Evolutionary conservation across 2,329 filamentous ascomycete species (phyloP).

Genomic region (Alternaria conjuncta): DNA sequence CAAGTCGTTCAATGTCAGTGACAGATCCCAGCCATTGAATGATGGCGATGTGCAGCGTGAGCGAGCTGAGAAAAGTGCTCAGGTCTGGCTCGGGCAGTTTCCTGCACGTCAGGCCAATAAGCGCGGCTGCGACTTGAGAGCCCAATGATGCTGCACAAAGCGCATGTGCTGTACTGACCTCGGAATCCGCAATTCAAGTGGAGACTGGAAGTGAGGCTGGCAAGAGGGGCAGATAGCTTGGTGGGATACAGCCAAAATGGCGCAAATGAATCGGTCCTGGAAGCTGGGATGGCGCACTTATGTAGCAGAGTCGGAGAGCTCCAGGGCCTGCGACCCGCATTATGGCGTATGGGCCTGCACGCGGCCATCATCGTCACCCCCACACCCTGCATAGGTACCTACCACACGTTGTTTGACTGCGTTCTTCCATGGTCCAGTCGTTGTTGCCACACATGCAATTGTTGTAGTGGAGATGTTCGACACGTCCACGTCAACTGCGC

Average conservation of each 20-base stretch:
- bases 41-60: slow-evolving; percentile 27
- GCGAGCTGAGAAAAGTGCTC: slow-evolving; percentile 20
- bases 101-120: slow-evolving; percentile 24
- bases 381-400: slow-evolving; percentile 19
- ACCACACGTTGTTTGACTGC: slow-evolving; percentile 1
- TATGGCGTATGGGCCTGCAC: slow-evolving; percentile 31
- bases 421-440: slow-evolving; percentile 2
- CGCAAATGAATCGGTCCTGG: slow-evolving; percentile 20
- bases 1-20: slow-evolving; percentile 28
- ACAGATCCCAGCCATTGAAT: slow-evolving; percentile 19
- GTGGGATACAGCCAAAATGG: slow-evolving; percentile 19
- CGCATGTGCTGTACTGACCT: slow-evolving; percentile 21
- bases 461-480: background rate
- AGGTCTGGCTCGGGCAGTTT: slow-evolving; percentile 20
- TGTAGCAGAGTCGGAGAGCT: slow-evolving; percentile 25
- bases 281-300: slow-evolving; percentile 33
- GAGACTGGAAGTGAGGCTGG: slow-evolving; percentile 3
- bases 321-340: slow-evolving; percentile 32
- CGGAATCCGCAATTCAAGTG: slow-evolving; percentile 16
- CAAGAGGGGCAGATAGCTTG: background rate
- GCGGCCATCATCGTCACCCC: slow-evolving; percentile 25
- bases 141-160: slow-evolving; percentile 29
- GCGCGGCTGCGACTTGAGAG: slow-evolving; percentile 18
- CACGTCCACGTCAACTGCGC: background rate
- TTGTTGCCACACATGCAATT: slow-evolving; percentile 9